These are phyloP conservation scores for Trichomonascaceae sp. DNA, from an alignment of 1,139 yeast genomes.

Conservation along the genomic window DNA sequence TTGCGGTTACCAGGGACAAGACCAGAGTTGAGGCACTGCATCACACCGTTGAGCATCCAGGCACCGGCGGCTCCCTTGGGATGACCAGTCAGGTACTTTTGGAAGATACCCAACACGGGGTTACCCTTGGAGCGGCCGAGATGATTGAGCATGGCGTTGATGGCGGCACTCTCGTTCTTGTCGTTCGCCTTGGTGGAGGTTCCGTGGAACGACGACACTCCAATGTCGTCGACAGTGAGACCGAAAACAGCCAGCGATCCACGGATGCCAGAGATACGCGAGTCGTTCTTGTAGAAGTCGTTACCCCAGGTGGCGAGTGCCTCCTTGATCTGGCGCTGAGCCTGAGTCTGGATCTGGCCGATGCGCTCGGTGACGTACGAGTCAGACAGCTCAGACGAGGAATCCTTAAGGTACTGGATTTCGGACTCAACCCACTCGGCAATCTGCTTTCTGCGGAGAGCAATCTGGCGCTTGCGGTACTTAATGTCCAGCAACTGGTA, in stretches of 20 bases:
- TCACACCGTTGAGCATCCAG: slow-evolving; percentile 98
- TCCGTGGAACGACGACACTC: slow-evolving; percentile 99
- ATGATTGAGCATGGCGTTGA: slow-evolving; percentile 85
- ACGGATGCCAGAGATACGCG: slow-evolving; percentile 92
- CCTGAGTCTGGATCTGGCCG: slow-evolving; percentile 78
- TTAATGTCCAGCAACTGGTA: slow-evolving; percentile 75
- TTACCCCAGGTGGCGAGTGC: slow-evolving; percentile 95
- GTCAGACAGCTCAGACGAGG: slow-evolving; percentile 19
- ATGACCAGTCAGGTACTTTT: slow-evolving; percentile 96
- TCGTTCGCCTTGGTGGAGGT: slow-evolving; percentile 97
- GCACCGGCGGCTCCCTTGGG: slow-evolving; percentile 99
- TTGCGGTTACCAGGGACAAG: slow-evolving; percentile 97
- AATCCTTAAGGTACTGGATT: slow-evolving; percentile 50
- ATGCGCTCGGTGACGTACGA: slow-evolving; percentile 69
- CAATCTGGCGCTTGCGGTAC: slow-evolving; percentile 89
- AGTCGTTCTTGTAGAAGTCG: slow-evolving; percentile 79
- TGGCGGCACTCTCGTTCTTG: slow-evolving; percentile 89
- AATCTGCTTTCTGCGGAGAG: slow-evolving; percentile 64
- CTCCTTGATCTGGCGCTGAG: slow-evolving; percentile 70
- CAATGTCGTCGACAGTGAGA: slow-evolving; percentile 86
- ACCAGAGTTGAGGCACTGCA: slow-evolving; percentile 86
- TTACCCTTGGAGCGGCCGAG: slow-evolving; percentile 96
- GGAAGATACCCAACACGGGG: slow-evolving; percentile 97
- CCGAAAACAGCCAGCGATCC: slow-evolving; percentile 93
- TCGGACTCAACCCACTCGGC: slow-evolving; percentile 79